phyloP scores from a whole-genome alignment of 257 asterid species.

The Solanum pinnatisectum region DNA sequence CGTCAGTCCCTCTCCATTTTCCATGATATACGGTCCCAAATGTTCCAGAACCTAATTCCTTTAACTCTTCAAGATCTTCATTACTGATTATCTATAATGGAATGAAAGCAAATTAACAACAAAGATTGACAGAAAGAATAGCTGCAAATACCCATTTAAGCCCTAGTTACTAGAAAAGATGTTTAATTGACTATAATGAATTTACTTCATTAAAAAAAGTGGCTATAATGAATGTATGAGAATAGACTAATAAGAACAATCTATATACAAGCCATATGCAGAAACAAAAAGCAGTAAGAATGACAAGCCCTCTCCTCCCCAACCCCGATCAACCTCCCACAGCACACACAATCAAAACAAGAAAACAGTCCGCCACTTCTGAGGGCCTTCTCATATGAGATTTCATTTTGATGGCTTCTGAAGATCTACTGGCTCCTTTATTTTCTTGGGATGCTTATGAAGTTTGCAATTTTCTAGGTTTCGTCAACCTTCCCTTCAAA shows the following conservation, averaged over 20 bases:
- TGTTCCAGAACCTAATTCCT: conserved; percentile 91
- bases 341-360: background rate
- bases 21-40: conserved; percentile 96
- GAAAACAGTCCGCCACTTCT: background rate
- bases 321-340: background rate
- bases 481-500: background rate
- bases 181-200: background rate
- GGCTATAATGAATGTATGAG: background rate
- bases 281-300: background rate
- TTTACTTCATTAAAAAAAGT: background rate
- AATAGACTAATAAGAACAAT: background rate
- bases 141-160: background rate
- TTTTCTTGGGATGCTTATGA: background rate
- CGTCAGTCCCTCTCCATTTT: conserved; percentile 94
- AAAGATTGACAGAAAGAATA: background rate
- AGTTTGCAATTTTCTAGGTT: background rate
- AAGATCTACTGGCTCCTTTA: background rate
- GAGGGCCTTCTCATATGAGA: background rate
- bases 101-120: background rate
- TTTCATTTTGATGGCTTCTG: background rate
- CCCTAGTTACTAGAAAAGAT: background rate
- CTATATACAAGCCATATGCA: background rate
- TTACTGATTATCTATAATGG: conserved; percentile 52
- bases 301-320: background rate
- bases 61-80: conserved; percentile 86